Evolutionary conservation across 23 red algal genomes (phyloP), one percentile per base, ranked within the genome.

Genomic region (Agarophyton chilense): DNA sequence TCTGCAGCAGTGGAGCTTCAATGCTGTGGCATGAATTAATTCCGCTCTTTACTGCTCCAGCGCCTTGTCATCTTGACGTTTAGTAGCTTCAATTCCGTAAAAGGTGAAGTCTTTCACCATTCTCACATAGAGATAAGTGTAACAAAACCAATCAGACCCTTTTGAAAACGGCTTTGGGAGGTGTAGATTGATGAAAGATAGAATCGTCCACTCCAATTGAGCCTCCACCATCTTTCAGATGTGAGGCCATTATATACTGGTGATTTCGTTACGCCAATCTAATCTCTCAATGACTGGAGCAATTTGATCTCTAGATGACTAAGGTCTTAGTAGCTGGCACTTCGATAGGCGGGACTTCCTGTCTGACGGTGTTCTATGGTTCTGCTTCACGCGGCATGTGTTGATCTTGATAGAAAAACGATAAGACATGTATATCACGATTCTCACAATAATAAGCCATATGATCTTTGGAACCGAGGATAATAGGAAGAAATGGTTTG

Each of bases 241-340:
- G 10, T 91, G 76, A 18, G 88, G 88, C 88, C 88, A 91, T 18
- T 60, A 82, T 53, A 82, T 82, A 25, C 77, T 49, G 22, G 88
- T 82, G n/a, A 91, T 91, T 25, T 91, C 76, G 60, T 91, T 91
- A 76, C 75, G 74, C 88, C 88, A 91, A 25, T 81, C 77, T n/a
- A 91, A 45, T 42, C 76, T 82, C 56, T 91, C 88, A 16, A 81
- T 64, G 4, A 74, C 77, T 32, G 56, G 25, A 3, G 77, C 75
- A 40, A 91, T 91, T 64, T 89, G 45, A 40, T 89, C 67, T 47
- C 85, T 56, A 7, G 85, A 57, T 61, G 71, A 89, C 5, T n/a
- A 89, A 72, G 34, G 85, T 63, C 29, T 29, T 60, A 16, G 85
- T 89, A 22, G 18, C 41, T 29, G 85, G 85, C 34, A 89, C 71